Conservation (phyloP, 257 asterid genomes). For the Vinca minor region DNA sequence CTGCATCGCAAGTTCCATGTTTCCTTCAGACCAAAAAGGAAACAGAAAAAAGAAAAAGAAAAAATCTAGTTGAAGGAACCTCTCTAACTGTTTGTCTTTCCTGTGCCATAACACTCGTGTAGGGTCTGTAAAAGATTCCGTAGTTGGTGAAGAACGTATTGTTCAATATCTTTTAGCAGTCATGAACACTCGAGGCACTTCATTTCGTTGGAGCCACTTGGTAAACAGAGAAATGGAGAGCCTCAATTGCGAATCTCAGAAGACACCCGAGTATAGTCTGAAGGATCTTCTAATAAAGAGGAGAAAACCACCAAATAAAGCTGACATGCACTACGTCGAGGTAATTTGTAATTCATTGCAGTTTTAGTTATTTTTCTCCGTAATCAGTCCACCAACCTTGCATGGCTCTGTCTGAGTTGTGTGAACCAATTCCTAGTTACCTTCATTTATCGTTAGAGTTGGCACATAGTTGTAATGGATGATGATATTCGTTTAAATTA, state of each 20-base stretch:
- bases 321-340: slow-evolving; percentile 59
- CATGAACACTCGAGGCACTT: slow-evolving; percentile 71
- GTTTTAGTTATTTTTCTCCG: no score
- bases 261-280: slow-evolving; percentile 44
- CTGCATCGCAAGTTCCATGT: no score
- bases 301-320: slow-evolving; percentile 34
- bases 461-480: no score
- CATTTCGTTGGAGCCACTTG: slow-evolving; percentile 69
- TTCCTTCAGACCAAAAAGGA: no score
- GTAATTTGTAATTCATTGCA: slow-evolving; percentile 31
- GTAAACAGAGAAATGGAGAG: slow-evolving; percentile 28
- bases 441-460: no score
- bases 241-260: slow-evolving; percentile 20
- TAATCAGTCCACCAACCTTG: no score
- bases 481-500: no score
- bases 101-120: slow-evolving; percentile 17
- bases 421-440: no score
- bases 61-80: no score
- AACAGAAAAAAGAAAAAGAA: no score
- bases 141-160: slow-evolving; percentile 89
- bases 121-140: slow-evolving; percentile 95
- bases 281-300: slow-evolving; percentile 49
- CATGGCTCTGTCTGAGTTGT: no score
- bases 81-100: not conserved
- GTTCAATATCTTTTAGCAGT: slow-evolving; percentile 80